phyloP scores from a whole-genome alignment of 345 rosid species.

The Salix caprea region DNA sequence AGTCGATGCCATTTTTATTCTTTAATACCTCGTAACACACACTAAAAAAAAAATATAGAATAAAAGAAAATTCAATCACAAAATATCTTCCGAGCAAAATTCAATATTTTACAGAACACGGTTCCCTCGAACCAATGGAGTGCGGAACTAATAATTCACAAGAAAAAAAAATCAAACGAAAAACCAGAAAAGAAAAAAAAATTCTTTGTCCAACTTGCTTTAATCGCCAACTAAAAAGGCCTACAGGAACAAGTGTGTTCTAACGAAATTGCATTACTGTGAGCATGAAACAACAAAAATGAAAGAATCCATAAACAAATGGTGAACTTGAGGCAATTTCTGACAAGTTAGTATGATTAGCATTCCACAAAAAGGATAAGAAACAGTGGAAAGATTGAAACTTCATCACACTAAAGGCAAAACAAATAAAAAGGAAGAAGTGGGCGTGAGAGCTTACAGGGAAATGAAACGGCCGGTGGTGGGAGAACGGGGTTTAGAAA shows the following conservation, averaged over 20 bases:
- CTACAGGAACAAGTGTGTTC: background rate
- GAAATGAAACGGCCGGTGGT: background rate
- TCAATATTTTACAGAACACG: background rate
- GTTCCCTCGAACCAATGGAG: background rate
- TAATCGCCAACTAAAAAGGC: background rate
- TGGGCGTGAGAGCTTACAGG: background rate
- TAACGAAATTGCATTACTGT: background rate
- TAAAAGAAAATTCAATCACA: too few species aligned
- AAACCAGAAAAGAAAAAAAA: background rate
- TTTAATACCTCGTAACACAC: background rate
- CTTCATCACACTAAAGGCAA: background rate
- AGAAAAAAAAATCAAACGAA: too few species aligned
- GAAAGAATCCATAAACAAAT: background rate
- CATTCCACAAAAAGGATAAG: background rate
- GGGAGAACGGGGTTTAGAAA: slow-evolving; percentile 1
- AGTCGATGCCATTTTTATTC: slow-evolving; percentile 60
- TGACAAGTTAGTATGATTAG: background rate
- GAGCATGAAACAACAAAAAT: background rate
- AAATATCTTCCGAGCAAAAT: background rate
- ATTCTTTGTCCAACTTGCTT: background rate
- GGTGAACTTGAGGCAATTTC: background rate
- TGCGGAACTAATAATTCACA: background rate
- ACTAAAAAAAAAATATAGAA: background rate
- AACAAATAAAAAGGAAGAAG: background rate
- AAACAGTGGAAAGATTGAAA: background rate